A percentile compares a stretch with the other conserved stretches of the same genome.
Conservation (phyloP, 495 filamentous ascomycete genomes). For the Rostrohypoxylon terebratum region DNA sequence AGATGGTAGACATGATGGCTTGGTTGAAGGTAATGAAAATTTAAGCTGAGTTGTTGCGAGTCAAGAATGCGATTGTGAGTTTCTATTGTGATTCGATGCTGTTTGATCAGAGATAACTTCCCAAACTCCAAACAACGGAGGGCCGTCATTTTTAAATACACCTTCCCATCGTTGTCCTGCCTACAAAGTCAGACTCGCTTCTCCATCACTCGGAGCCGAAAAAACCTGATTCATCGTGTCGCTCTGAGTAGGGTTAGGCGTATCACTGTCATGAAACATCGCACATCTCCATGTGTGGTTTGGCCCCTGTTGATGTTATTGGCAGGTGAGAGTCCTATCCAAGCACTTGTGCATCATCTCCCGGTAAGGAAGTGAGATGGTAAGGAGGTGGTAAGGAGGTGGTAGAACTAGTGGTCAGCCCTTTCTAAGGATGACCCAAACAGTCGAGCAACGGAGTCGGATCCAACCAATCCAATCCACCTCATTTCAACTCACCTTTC, state of each 20-base stretch:
- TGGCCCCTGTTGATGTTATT: background rate
- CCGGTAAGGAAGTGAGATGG: background rate
- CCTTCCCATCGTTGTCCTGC: background rate
- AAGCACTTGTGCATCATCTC: constrained; percentile 10
- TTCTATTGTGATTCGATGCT: background rate
- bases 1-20: constrained; percentile 29
- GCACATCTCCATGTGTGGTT: background rate
- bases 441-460: background rate
- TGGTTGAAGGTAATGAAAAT: background rate
- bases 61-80: background rate
- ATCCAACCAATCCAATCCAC: background rate
- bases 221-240: constrained; percentile 30
- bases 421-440: background rate
- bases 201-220: constrained; percentile 8
- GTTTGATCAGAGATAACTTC: background rate
- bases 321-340: background rate
- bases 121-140: background rate
- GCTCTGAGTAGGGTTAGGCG: constrained; percentile 10
- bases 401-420: constrained; percentile 9
- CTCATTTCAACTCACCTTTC: background rate
- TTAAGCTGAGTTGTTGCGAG: background rate
- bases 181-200: background rate
- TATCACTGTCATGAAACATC: constrained; percentile 28
- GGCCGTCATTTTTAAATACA: constrained; percentile 25
- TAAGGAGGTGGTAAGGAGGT: background rate